phyloP scores from a whole-genome alignment of 768 basidiomycete genomes.

The Hericium erinaceus region DNA sequence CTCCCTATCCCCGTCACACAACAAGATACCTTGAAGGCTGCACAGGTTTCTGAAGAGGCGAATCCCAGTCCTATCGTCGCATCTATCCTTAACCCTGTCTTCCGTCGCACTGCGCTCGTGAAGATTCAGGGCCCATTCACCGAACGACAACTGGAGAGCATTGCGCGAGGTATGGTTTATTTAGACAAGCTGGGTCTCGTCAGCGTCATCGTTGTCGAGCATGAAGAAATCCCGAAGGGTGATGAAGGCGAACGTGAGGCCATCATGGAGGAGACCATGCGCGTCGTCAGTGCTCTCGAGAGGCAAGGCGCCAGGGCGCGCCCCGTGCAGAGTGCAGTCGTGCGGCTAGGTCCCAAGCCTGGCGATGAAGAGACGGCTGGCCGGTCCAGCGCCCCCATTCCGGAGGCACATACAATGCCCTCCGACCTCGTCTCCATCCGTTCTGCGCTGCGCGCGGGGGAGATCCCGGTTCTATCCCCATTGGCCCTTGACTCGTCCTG shows the following conservation, averaged over 20 bases:
- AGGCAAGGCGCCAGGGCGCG: slow-evolving; percentile 79
- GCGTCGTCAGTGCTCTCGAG: slow-evolving; percentile 75
- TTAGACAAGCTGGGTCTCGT: slow-evolving; percentile 93
- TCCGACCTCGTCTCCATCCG: slow-evolving; percentile 78
- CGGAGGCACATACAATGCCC: slow-evolving; percentile 74
- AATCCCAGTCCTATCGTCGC: slow-evolving; percentile 47
- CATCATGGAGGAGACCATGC: slow-evolving; percentile 75
- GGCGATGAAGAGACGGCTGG: slow-evolving; percentile 28
- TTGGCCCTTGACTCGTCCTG: slow-evolving; percentile 89
- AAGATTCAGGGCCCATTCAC: slow-evolving; percentile 96
- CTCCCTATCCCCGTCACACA: slow-evolving; percentile 21
- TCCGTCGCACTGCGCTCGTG: slow-evolving; percentile 84
- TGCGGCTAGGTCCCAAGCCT: slow-evolving; percentile 74
- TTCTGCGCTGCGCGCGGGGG: slow-evolving; percentile 83
- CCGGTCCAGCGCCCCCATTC: slow-evolving; percentile 27
- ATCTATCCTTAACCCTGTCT: slow-evolving; percentile 77
- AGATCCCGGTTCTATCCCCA: slow-evolving; percentile 93
- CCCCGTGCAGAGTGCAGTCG: slow-evolving; percentile 81
- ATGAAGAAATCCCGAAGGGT: slow-evolving; percentile 64
- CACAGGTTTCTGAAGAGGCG: slow-evolving; percentile 20
- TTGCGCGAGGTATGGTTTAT: slow-evolving; percentile 88
- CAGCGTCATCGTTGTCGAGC: slow-evolving; percentile 90
- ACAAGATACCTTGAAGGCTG: slow-evolving; percentile 21
- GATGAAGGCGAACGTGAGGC: slow-evolving; percentile 58
- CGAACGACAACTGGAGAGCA: slow-evolving; percentile 87